These are phyloP conservation scores for Ricinus communis DNA, from an alignment of 345 rosid species.

Conservation along the genomic window DNA sequence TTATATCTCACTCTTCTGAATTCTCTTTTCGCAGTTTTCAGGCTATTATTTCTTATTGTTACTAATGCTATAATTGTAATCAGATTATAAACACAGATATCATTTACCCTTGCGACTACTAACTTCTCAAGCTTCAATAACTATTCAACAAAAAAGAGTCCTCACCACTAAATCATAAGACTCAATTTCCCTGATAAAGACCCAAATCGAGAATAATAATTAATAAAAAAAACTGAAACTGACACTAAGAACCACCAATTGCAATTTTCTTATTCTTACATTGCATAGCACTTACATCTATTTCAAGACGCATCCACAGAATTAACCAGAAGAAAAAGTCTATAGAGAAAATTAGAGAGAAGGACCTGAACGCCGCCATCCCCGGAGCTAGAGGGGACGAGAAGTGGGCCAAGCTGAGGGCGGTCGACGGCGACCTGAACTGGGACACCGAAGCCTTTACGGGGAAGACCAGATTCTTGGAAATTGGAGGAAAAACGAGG, in stretches of 20 bases:
- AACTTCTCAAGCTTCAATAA: background rate
- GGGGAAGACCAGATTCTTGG: slow-evolving; percentile 68
- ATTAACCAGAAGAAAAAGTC: background rate
- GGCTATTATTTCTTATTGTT: background rate
- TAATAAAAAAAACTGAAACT: no score
- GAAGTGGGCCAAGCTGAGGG: slow-evolving; percentile 54
- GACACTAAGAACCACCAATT: background rate
- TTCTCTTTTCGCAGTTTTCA: background rate
- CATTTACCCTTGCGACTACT: no score
- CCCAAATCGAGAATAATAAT: background rate
- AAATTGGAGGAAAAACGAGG: slow-evolving; percentile 33
- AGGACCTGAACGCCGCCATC: slow-evolving; percentile 95
- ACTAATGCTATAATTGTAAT: background rate
- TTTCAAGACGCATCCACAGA: background rate
- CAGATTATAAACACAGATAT: background rate
- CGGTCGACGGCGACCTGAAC: slow-evolving; percentile 79
- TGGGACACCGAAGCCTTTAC: slow-evolving; percentile 80
- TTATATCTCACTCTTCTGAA: background rate
- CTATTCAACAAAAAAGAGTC: background rate
- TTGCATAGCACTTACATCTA: background rate
- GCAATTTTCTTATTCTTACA: background rate
- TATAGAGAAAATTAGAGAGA: slow-evolving; percentile 1
- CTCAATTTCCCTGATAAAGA: no score
- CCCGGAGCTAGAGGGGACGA: slow-evolving; percentile 61
- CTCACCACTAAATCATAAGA: no score